These are phyloP conservation scores for Globisporangium parvum DNA, from an alignment of 352 stramenopile genomes.

Conservation along the genomic window DNA sequence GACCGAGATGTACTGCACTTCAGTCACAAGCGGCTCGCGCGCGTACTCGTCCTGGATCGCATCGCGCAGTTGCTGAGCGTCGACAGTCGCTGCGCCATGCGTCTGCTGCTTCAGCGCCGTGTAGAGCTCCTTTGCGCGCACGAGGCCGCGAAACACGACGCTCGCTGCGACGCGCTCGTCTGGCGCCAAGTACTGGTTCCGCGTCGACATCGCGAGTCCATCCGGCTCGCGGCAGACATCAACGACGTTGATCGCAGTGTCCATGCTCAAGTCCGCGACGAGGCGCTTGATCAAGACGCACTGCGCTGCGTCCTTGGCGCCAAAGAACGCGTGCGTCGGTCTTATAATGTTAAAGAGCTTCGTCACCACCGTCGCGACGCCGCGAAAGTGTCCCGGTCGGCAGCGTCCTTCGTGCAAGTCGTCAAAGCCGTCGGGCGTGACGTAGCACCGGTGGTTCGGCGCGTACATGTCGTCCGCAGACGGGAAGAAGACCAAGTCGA, in stretches of 20 bases:
- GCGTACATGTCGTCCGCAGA: slow-evolving; percentile 86
- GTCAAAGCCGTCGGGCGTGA: slow-evolving; percentile 94
- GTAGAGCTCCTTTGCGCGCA: slow-evolving; percentile 43
- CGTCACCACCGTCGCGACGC: slow-evolving; percentile 98
- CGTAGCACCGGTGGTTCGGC: slow-evolving; percentile 80
- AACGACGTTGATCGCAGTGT: slow-evolving; percentile 89
- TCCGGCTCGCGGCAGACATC: slow-evolving; percentile 92
- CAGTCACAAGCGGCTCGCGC: slow-evolving; percentile 85
- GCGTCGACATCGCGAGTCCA: slow-evolving; percentile 96
- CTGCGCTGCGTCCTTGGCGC: slow-evolving; percentile 98
- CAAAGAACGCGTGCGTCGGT: slow-evolving; percentile 97
- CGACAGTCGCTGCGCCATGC: slow-evolving; percentile 15
- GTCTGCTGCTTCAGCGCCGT: slow-evolving; percentile 12
- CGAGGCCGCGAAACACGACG: slow-evolving; percentile 85
- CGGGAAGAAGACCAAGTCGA: slow-evolving; percentile 90
- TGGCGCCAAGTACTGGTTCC: slow-evolving; percentile 96
- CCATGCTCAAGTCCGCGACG: slow-evolving; percentile 95
- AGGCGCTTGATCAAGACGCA: slow-evolving; percentile 94
- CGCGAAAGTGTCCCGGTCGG: slow-evolving; percentile 96
- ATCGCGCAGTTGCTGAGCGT: slow-evolving; percentile 26
- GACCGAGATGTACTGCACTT: slow-evolving; percentile 96
- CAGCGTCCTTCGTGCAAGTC: slow-evolving; percentile 88
- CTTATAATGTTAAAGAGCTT: slow-evolving; percentile 99
- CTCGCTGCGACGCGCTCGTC: slow-evolving; percentile 85
- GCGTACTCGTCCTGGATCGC: slow-evolving; percentile 54